Base-by-base conservation (phyloP, 768 basidiomycete species). In the Kockovaella imperatae region DNA sequence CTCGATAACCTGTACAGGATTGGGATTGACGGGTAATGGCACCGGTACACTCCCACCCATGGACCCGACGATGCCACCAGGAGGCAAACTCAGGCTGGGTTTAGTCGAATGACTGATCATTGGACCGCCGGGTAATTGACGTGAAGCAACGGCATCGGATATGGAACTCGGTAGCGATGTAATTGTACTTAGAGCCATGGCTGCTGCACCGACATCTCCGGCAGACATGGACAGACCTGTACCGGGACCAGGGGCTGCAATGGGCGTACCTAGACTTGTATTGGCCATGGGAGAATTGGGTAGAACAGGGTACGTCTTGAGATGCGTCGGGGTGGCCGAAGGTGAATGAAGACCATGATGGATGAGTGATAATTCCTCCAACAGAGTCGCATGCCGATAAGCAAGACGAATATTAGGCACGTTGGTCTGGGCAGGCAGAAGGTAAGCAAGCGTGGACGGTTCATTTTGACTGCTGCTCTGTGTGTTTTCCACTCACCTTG, bases 391-490 rank as follows among this genome's bases (percentile, higher is more conserved):
- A 51, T 90, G 83, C n/a, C 95, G 77, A 70, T 86, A 97, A n/a
- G 80, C 81, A 31, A 97, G 76, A 24, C 95, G 80, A 49, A 83
- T 82, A 60, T 95, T 81, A 1, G 95, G 95, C 4, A 99, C 91
- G 59, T 99, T 97, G n/a, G 95, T 97, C 88, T 91, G 48, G 5
- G 49, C 21, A 14, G 15, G 24, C 49, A 28, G 43, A 23, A n/a
- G 41, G 17, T 41, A 45, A 7, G 29, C 42, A 38, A 38, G 36
- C 36, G 17, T n/a, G 23, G 7, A 21, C 38, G 11, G 38, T 11
- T 40, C 38, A 13, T 11, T 11, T 40, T 17, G 17, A 17, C 32
- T 13, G 4, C 17, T 17, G 17, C 14, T 17, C n/a, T n/a, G n/a
- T n/a, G n/a, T n/a, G n/a, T n/a, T n/a, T n/a, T n/a, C 28, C n/a